Evolutionary conservation across 305 asterid genomes (phyloP).

Genomic region (Solanum chacoense): DNA sequence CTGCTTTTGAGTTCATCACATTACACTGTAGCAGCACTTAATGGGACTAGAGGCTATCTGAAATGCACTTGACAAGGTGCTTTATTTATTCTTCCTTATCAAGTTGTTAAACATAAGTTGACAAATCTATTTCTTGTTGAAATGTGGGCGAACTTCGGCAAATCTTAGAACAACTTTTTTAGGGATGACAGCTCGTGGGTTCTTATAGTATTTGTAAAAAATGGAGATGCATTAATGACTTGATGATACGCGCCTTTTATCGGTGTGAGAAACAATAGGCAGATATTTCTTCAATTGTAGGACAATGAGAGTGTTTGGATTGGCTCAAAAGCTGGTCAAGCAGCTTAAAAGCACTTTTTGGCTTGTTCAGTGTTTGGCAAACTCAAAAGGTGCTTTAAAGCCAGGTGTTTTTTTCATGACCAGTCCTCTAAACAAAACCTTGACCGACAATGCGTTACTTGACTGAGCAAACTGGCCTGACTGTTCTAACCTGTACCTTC

Average conservation of each 20-base stretch:
- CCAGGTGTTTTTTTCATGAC: background rate
- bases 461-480: background rate
- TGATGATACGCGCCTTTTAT: background rate
- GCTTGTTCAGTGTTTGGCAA: background rate
- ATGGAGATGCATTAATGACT: background rate
- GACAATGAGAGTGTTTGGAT: background rate
- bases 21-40: background rate
- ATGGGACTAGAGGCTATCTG: background rate
- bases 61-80: background rate
- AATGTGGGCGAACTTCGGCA: background rate
- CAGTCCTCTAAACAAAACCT: background rate
- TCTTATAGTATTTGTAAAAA: background rate
- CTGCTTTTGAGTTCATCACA: background rate
- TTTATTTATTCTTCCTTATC: background rate
- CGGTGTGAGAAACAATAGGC: background rate
- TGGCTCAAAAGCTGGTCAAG: background rate
- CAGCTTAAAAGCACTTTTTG: background rate
- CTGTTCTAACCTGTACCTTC: background rate
- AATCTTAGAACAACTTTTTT: background rate
- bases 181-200: background rate
- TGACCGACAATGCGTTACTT: background rate
- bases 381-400: background rate
- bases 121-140: background rate
- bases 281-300: background rate
- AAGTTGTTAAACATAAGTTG: background rate